Evolutionary conservation across 129 eudicot genomes (phyloP), one percentile per base, ranked within the genome.

Genomic region (Flaveria bidentis): DNA sequence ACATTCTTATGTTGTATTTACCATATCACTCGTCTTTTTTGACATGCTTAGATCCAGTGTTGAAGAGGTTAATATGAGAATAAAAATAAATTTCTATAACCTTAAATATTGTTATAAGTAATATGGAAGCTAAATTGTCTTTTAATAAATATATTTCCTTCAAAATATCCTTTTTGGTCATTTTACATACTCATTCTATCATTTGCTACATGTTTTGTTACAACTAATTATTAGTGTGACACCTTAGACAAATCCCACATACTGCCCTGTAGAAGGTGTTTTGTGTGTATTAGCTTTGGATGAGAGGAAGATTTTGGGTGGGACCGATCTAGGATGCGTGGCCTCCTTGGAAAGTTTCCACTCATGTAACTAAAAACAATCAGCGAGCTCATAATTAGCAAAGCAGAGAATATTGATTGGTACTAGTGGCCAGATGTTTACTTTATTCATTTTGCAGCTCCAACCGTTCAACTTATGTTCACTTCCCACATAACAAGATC

Each of bases 391-490:
- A 11, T 18, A 2, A 25, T 55, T 0, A 1, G 26, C 26, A 55
- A 20, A 57, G 8, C 28, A 13, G 30, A 57, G 15, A 22, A 9
- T 8, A 18, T 57, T 22, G 64, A 28, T 57, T 57, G 64, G 30
- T 20, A 57, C 23, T 5, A 5, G 41, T 36, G 41, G 64, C 11
- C 15, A 10, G 30, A 57, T 9, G 6, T 57, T 66, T 28, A 66
- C 49, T 80, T 55, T 58, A 5, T 73, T 66, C 17, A 62, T 76
- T 73, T 65, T 74, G 82, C 88, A 94, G 98, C 90, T 86, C 92
- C 96, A 22, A 84, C 93, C 1, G 98, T 87, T 66, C 96, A 87
- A 66, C 85, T 94, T 84, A 77, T 83, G 67, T 94, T 94, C 85
- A 88, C 85, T 56, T 88, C 98, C 20, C 87, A 85, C n/a, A 68